Evolutionary conservation across 768 basidiomycete species (phyloP), one percentile per base, ranked within the genome.

Genomic region (Lactifluus pinguis): DNA sequence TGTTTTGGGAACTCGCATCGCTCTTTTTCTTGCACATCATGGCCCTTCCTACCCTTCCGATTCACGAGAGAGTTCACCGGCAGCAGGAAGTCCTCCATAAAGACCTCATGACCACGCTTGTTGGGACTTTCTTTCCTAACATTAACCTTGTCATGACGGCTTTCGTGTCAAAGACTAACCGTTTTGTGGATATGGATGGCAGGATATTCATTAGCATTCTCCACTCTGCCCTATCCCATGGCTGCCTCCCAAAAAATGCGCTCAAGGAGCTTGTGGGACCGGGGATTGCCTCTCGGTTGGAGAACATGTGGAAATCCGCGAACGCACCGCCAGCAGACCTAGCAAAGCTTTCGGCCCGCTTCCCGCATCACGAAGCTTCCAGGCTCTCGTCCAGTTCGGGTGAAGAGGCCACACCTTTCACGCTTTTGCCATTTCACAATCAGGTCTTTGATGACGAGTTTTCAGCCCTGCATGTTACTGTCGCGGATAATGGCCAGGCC

Each of bases 141-240:
- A 58, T 77, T 4, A 75, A 82, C 62, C 61, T 70, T 9, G 63
- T 66, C 0, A 66, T 75, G 1, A 74, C 21, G 34, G 49, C 10
- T 55, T 60, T 51, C 14, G 36, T 47, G 19, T 45, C 68, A n/a
- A 63, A 73, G 6, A 59, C 68, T 15, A 57, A 61, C 32, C 57
- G 67, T 42, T 64, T 70, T 42, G 61, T 79, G n/a, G 79, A 83
- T 55, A 55, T 86, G 6, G 85, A 87, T 64, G 80, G 80, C 14
- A 72, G 77, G 39, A 69, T 85, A 10, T 85, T 82, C 67, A 57
- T 73, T 15, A 69, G 75, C 15, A 70, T 85, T 25, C 55, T 85
- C 42, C 71, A 71, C 11, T 74, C 75, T 64, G 41, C 76, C 21
- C 68, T 74, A 7, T 62, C 72, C 30, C 55, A 54, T 17, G 52